These are phyloP conservation scores for Botrytis porri DNA, from an alignment of 2,329 filamentous ascomycete species.

Conservation along the genomic window DNA sequence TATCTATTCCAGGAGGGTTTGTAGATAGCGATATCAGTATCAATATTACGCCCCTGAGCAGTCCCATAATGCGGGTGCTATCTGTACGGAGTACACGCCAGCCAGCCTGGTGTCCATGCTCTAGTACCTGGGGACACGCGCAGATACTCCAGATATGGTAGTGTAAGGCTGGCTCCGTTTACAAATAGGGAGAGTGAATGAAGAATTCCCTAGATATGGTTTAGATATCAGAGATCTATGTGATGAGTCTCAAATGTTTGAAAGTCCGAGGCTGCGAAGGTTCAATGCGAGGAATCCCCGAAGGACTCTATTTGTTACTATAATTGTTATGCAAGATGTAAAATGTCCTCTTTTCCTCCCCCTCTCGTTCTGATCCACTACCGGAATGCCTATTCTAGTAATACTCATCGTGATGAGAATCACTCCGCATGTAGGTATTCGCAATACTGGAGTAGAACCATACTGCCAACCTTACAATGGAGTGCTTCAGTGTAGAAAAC, in stretches of 20 bases:
- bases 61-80: background rate
- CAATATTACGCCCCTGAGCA: background rate
- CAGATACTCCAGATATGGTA: background rate
- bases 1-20: background rate
- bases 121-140: background rate
- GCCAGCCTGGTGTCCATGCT: constrained; percentile 15
- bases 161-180: background rate
- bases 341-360: background rate
- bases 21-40: constrained; percentile 5
- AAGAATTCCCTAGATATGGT: background rate
- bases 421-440: background rate
- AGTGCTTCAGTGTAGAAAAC: background rate
- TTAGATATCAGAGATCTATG: background rate
- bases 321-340: background rate
- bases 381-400: constrained; percentile 5
- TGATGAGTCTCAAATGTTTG: background rate
- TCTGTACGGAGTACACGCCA: constrained; percentile 1
- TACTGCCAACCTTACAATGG: constrained; percentile 10
- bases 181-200: background rate
- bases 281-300: background rate
- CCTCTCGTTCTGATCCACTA: constrained; percentile 11
- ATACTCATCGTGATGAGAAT: background rate
- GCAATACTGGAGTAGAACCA: background rate
- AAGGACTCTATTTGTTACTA: background rate
- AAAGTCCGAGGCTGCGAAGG: background rate